Percentiles rank a stretch among this genome's conserved stretches.
Conservation (phyloP, 2,329 filamentous ascomycete species). For the Exophiala oligosperma region DNA sequence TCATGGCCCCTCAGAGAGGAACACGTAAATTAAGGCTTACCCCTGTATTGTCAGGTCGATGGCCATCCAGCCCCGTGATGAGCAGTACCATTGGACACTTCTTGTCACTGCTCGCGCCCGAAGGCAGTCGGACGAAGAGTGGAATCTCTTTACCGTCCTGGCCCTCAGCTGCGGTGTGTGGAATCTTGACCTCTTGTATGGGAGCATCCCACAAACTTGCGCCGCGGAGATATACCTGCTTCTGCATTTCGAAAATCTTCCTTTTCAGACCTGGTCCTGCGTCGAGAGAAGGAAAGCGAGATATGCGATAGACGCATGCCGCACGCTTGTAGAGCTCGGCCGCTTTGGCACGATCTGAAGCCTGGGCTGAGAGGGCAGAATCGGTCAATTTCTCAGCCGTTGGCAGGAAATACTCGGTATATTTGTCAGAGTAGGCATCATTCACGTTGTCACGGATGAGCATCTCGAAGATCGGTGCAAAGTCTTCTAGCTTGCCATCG, state of each 20-base stretch:
- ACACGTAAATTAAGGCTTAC: slow-evolving; percentile 1
- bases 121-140: slow-evolving; percentile 40
- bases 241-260: slow-evolving; percentile 65
- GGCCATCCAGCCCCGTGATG: slow-evolving; percentile 63
- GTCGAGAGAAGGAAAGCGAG: slow-evolving; percentile 59
- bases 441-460: slow-evolving; percentile 62
- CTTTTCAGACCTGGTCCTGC: slow-evolving; percentile 50
- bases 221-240: slow-evolving; percentile 62
- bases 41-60: slow-evolving; percentile 62
- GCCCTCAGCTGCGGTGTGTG: slow-evolving; percentile 37
- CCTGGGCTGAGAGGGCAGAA: slow-evolving; percentile 52
- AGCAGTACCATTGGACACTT: slow-evolving; percentile 54
- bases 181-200: slow-evolving; percentile 40
- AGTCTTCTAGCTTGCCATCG: slow-evolving; percentile 67
- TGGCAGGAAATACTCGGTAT: slow-evolving; percentile 64
- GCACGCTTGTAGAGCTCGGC: slow-evolving; percentile 68
- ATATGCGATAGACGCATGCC: slow-evolving; percentile 69
- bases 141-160: slow-evolving; percentile 41
- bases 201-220: slow-evolving; percentile 50
- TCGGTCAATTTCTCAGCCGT: slow-evolving; percentile 58
- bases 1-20: neutral
- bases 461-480: slow-evolving; percentile 65
- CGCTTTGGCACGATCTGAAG: slow-evolving; percentile 51
- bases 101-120: slow-evolving; percentile 31
- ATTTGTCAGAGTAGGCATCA: slow-evolving; percentile 65